Base-by-base conservation (phyloP, 768 basidiomycete genomes). In the Leccinum subgranulosum region DNA sequence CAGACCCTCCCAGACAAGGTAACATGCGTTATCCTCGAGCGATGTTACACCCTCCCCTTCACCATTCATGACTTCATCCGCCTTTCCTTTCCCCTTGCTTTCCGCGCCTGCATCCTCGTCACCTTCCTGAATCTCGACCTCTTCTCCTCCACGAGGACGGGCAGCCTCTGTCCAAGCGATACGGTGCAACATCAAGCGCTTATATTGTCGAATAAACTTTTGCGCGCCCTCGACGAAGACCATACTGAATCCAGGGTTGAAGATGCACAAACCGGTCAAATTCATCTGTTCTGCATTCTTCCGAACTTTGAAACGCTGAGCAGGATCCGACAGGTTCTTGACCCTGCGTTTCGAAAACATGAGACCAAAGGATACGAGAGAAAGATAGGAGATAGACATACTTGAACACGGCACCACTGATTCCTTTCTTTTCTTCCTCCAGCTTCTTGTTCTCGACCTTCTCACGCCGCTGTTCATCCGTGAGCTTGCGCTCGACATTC, bases 91-190 rank as follows among this genome's bases (percentile, higher is more conserved):
- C 47, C 67, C 51, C 65, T 56, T 64, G 1, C 74, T 49, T 51
- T 72, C 27, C 59, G 66, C 25, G 47, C 75, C 74, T 15, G 66
- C 79, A 21, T 76, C 81, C 1, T 76, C 79, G 4, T 79, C 78
- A 1, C 72, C 79, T 3, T 78, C 76, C 55, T 85, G 84, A 11
- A 88, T 71, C 56, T 86, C 90, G 9, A 86, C 86, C 3, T 89
- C 88, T 60, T 87, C 86, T 5, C 73, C 83, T 23, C 85, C 88
- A 21, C 90, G 79, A 6, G 91, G 87, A 21, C 92, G 82, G 2
- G 94, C 90, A 31, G 88, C 81, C 68, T 96, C 92, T 2, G 93
- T 98, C 97, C 97, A 99, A 2, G 86, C 85, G 28, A 98, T 92
- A 47, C 97, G 91, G 54, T 84, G 73, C 43, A 90, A 62, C 88